These are phyloP conservation scores for Nemania sp. DNA, from an alignment of 2,329 filamentous ascomycete genomes.

Conservation along the genomic window DNA sequence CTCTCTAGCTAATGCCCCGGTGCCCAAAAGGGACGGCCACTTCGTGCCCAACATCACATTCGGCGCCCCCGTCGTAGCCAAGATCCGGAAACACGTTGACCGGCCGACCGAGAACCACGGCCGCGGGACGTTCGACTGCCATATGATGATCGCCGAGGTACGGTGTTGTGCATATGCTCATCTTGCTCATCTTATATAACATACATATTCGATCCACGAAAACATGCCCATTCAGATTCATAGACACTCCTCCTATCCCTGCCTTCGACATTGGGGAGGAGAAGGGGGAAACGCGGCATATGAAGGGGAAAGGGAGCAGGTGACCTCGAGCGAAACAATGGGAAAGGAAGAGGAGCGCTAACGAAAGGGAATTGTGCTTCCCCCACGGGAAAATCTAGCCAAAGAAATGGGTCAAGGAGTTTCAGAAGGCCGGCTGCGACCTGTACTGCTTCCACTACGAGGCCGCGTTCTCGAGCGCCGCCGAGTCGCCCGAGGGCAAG, in stretches of 20 bases:
- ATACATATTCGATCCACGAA: too few relatives aligned
- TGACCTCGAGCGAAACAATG: not conserved
- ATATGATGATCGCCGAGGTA: conserved; percentile 99
- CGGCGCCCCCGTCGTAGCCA: conserved; percentile 91
- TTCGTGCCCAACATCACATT: conserved; percentile 99
- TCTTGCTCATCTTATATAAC: not conserved
- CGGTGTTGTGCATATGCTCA: conserved; percentile 27
- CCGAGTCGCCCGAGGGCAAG: conserved; percentile 73
- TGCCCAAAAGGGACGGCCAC: conserved; percentile 82
- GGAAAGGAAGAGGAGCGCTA: conserved; percentile 6
- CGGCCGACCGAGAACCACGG: conserved; percentile 70
- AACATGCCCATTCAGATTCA: too few relatives aligned
- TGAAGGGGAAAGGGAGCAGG: not conserved
- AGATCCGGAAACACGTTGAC: conserved; percentile 86
- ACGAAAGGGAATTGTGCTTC: not conserved
- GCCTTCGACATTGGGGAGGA: not conserved
- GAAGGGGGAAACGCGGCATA: not conserved
- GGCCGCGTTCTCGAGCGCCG: conserved; percentile 85
- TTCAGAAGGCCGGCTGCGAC: conserved; percentile 91
- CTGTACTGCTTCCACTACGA: conserved; percentile 99
- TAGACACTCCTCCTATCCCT: too few relatives aligned
- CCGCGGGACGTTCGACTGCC: conserved; percentile 95
- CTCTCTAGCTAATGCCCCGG: conserved; percentile 11
- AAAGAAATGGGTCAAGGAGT: conserved; percentile 97
- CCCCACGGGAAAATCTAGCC: conserved; percentile 60